Base-by-base conservation (phyloP, 176 grass and related monocot species). In the Oryza meridionalis region DNA sequence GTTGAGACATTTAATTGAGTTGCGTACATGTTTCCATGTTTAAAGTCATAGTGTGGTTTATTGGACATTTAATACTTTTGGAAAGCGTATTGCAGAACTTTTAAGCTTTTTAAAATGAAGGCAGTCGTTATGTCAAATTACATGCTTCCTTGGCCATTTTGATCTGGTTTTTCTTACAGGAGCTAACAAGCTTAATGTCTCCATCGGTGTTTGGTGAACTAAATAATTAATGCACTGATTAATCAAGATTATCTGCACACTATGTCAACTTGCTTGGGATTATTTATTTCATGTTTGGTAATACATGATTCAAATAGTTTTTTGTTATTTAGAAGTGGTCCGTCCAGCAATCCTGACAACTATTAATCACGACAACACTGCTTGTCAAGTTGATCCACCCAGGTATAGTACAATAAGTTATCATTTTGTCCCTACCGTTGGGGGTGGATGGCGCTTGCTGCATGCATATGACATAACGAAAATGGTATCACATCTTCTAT, bases 371-470 rank as follows among this genome's bases (percentile, higher is more conserved):
- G 4, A 65, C 4, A 67, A 45, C 5, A 66, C 44, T 29, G 45
- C 24, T 47, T 78, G 32, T 73, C 80, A 83, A 67, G 68, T 66
- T 71, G 11, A 77, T 70, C n/a, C 67, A 78, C 47, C 74, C 50
- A 53, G 16, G 50, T 53, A 44, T 65, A 55, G 47, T 83, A 72
- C 12, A 75, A 17, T 43, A 67, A 78, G 22, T 55, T 82, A 17
- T 22, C 43, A 9, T 64, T 10, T 61, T 59, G 22, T 63, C 66
- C 25, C 59, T 37, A 64, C 64, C 38, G 6, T 13, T 72, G 21
- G 37, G 35, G 24, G 25, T 11, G 13, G 11, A 45, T 12, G 13
- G 29, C 50, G 38, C 16, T 82, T 64, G 77, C 51, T 47, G 4
- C 31, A 65, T 7, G 5, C 14, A 58, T 6, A 50, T 70, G 63